Conservation (phyloP, 108 stramenopile species). For the Nannochloropsis salina region DNA sequence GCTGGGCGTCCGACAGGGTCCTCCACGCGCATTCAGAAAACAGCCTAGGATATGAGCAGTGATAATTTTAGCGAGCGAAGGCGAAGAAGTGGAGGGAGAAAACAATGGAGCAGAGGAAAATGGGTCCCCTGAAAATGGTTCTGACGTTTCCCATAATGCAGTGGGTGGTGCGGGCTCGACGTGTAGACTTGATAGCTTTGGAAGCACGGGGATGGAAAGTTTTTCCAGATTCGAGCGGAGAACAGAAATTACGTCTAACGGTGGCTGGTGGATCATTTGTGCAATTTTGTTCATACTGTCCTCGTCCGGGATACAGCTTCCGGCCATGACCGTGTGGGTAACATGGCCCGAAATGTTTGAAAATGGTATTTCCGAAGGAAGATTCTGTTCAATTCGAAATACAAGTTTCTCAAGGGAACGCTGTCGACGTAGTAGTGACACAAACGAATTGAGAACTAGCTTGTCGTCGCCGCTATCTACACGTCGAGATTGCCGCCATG, state of each 20-base stretch:
- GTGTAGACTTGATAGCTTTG: neutral
- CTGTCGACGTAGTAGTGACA: neutral
- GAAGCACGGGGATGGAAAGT: neutral
- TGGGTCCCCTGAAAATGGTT: neutral
- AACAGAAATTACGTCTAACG: neutral
- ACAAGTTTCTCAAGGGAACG: neutral
- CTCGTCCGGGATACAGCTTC: neutral
- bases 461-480: neutral
- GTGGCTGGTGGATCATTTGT: neutral
- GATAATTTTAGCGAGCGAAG: slow-evolving; percentile 2
- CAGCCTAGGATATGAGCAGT: neutral
- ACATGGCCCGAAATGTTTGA: neutral
- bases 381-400: neutral
- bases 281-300: neutral
- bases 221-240: neutral
- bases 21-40: neutral
- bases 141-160: neutral
- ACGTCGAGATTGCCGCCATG: neutral
- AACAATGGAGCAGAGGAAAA: neutral
- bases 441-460: neutral
- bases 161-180: neutral
- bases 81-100: slow-evolving; percentile 5
- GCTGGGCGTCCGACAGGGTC: neutral
- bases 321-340: neutral
- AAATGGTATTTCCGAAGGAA: neutral